Percentiles rank a stretch among this genome's conserved stretches.
These are phyloP conservation scores for Russula brevipes DNA, from an alignment of 768 basidiomycete genomes.

Conservation along the genomic window DNA sequence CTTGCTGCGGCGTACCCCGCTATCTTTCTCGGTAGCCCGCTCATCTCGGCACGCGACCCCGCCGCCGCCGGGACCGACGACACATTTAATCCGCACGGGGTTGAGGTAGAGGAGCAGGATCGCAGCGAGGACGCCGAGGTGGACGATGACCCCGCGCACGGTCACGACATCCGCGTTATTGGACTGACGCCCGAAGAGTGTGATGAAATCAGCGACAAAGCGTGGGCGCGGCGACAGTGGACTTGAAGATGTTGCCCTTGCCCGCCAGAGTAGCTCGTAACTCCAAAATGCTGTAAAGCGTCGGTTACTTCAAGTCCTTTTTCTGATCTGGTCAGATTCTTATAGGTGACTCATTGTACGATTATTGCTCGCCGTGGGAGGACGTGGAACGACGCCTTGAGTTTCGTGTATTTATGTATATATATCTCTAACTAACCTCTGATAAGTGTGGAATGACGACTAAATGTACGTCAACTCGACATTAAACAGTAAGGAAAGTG, in stretches of 20 bases:
- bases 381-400: too few relatives aligned
- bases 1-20: constrained; percentile 1
- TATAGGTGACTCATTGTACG: not conserved
- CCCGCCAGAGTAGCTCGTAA: constrained; percentile 29
- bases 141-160: constrained; percentile 61
- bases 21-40: constrained; percentile 41
- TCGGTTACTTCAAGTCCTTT: not conserved
- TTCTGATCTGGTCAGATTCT: not conserved
- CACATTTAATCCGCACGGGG: constrained; percentile 55
- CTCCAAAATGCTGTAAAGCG: not conserved
- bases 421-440: too few relatives aligned
- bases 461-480: too few relatives aligned
- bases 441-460: too few relatives aligned
- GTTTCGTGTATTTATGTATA: too few relatives aligned
- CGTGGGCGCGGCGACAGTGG: constrained; percentile 46
- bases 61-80: constrained; percentile 27
- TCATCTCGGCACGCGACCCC: constrained; percentile 11
- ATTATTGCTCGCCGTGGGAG: not conserved
- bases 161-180: constrained; percentile 52
- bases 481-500: too few relatives aligned
- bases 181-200: constrained; percentile 42
- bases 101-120: constrained; percentile 76
- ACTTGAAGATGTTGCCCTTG: constrained; percentile 40
- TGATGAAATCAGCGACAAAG: constrained; percentile 32
- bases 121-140: constrained; percentile 72